phyloP scores from a whole-genome alignment of 805 yeast genomes.

The Metschnikowia lunata region DNA sequence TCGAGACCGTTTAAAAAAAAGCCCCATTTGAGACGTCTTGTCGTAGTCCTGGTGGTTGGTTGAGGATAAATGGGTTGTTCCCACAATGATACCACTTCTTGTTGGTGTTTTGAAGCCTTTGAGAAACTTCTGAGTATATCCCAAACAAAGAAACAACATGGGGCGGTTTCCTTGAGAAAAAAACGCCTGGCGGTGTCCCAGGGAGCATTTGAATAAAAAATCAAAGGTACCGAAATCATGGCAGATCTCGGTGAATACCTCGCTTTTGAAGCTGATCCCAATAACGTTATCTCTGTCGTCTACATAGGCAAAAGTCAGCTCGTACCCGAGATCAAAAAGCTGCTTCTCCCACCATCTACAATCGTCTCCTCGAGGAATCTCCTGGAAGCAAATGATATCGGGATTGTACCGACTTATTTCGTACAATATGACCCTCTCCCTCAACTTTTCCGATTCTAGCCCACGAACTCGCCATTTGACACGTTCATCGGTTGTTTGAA shows the following conservation, averaged over 20 bases:
- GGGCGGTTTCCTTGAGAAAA: not conserved
- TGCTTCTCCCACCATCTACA: not conserved
- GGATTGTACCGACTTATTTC: slow-evolving; percentile 3
- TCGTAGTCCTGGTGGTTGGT: not conserved
- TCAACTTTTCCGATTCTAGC: not conserved
- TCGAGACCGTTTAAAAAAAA: not conserved
- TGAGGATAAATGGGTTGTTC: not conserved
- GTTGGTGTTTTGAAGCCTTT: not conserved
- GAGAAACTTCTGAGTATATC: not conserved
- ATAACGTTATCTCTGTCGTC: not conserved
- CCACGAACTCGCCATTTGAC: not conserved
- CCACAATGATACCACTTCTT: slow-evolving; percentile 1
- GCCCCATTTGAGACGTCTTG: not conserved
- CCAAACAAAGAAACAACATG: not conserved
- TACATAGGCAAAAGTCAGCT: not conserved
- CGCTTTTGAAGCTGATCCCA: slow-evolving; percentile 1
- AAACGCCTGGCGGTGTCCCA: not conserved
- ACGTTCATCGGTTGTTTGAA: not conserved
- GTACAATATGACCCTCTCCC: not conserved
- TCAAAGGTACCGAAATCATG: not conserved
- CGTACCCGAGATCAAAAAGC: slow-evolving; percentile 1
- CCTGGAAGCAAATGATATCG: slow-evolving; percentile 3
- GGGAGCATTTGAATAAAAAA: not conserved
- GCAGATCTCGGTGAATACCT: slow-evolving; percentile 1
- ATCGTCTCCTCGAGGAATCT: not conserved